Conservation (phyloP, 768 basidiomycete genomes). For the Boletus insuetus region DNA sequence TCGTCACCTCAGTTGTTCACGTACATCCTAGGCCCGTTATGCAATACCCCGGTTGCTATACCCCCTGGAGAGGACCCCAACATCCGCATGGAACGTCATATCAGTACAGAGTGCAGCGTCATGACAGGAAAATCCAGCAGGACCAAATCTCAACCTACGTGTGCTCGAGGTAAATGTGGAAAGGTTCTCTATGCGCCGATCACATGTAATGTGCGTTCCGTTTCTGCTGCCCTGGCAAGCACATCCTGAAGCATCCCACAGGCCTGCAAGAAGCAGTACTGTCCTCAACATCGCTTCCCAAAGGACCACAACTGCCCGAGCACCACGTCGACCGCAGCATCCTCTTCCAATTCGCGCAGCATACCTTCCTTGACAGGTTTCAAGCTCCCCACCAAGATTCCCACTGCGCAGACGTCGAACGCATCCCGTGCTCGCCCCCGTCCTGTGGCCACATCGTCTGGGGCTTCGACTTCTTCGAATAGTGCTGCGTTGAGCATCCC, state of each 20-base stretch:
- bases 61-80: slow-evolving; percentile 81
- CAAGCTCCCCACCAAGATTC: slow-evolving; percentile 6
- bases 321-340: slow-evolving; percentile 3
- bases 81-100: slow-evolving; percentile 74
- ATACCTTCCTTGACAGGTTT: neutral
- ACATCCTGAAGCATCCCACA: slow-evolving; percentile 26
- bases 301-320: slow-evolving; percentile 60
- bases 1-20: neutral
- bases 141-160: slow-evolving; percentile 50
- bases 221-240: neutral
- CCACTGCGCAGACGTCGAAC: slow-evolving; percentile 5
- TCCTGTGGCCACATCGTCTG: slow-evolving; percentile 7
- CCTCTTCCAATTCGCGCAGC: slow-evolving; percentile 14
- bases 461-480: slow-evolving; percentile 13
- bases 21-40: slow-evolving; percentile 60
- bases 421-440: neutral
- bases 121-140: slow-evolving; percentile 60
- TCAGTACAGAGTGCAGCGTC: slow-evolving; percentile 61
- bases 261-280: slow-evolving; percentile 73
- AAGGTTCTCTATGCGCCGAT: slow-evolving; percentile 77
- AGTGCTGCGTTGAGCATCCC: slow-evolving; percentile 28
- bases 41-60: slow-evolving; percentile 71
- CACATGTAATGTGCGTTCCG: slow-evolving; percentile 59
- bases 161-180: slow-evolving; percentile 60
- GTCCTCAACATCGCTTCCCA: slow-evolving; percentile 77